phyloP scores from a whole-genome alignment of 2,329 filamentous ascomycete genomes.

The Mycocentrospora acerina region DNA sequence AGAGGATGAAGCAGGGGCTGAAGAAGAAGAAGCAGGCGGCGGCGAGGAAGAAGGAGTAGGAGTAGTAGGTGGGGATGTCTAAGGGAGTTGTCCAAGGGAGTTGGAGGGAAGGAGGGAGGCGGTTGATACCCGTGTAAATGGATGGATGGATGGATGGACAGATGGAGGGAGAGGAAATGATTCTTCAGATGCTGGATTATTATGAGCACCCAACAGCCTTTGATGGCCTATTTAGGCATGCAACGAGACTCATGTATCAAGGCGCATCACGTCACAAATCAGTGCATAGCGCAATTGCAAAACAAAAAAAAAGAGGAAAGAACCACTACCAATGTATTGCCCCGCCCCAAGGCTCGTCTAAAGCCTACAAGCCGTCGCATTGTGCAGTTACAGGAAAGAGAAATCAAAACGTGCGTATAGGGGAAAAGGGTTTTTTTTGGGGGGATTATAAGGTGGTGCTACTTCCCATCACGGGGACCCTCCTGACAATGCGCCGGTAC shows the following conservation, averaged over 20 bases:
- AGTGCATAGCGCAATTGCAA: conserved; percentile 7
- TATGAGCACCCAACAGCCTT: no score
- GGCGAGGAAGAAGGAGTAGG: conserved; percentile 46
- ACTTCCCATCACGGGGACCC: conserved; percentile 17
- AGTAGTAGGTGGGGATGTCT: no score
- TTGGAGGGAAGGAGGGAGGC: no score
- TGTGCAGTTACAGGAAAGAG: conserved; percentile 26
- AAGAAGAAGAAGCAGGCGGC: conserved; percentile 72
- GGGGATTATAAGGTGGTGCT: conserved; percentile 17
- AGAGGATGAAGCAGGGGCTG: conserved; percentile 62
- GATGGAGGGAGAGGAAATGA: no score
- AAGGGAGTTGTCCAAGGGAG: no score
- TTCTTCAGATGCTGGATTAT: no score
- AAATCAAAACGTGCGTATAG: conserved; percentile 30
- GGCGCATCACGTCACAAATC: background rate
- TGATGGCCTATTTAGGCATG: no score
- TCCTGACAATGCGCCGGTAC: conserved; percentile 6
- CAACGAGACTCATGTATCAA: no score
- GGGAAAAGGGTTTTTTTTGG: conserved; percentile 15
- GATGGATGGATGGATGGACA: no score
- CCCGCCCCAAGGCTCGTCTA: conserved; percentile 35
- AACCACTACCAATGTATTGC: conserved; percentile 35
- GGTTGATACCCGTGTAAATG: no score
- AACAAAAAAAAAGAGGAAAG: no score
- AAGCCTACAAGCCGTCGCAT: conserved; percentile 32